Conservation (phyloP, 768 basidiomycete genomes). For the Rhodotorula taiwanensis region DNA sequence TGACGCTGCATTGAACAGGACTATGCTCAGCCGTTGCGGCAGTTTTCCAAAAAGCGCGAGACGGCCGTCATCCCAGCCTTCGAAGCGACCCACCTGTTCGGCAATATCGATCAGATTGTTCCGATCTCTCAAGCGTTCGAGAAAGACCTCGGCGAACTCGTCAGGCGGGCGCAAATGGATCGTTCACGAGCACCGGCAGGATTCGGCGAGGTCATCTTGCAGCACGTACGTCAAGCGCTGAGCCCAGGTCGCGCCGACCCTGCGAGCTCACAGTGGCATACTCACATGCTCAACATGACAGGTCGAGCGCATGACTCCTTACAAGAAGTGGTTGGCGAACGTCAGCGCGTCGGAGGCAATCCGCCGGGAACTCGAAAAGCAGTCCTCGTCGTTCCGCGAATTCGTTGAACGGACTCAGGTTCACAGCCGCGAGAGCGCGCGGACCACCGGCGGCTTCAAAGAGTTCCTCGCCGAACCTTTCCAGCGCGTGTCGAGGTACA, state of each 20-base stretch:
- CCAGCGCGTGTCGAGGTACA: slow-evolving; percentile 84
- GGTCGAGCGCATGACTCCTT: slow-evolving; percentile 29
- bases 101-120: slow-evolving; percentile 63
- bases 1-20: too few species aligned
- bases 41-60: slow-evolving; percentile 73
- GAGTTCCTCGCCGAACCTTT: slow-evolving; percentile 28
- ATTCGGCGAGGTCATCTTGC: slow-evolving; percentile 75
- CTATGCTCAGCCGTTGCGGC: slow-evolving; percentile 84
- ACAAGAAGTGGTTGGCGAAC: slow-evolving; percentile 29
- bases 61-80: slow-evolving; percentile 81
- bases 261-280: background rate
- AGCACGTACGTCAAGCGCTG: slow-evolving; percentile 53
- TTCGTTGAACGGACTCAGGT: slow-evolving; percentile 68
- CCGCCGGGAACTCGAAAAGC: slow-evolving; percentile 43
- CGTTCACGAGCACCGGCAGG: slow-evolving; percentile 56
- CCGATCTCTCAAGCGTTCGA: slow-evolving; percentile 81
- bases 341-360: slow-evolving; percentile 16
- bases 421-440: slow-evolving; percentile 54
- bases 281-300: background rate
- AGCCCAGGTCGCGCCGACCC: background rate
- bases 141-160: slow-evolving; percentile 72
- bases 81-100: slow-evolving; percentile 87
- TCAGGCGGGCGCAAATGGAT: slow-evolving; percentile 64
- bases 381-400: slow-evolving; percentile 65
- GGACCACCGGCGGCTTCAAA: slow-evolving; percentile 55